Evolutionary conservation across 352 stramenopile species (phyloP).

Genomic region (Pythium coloratum): DNA sequence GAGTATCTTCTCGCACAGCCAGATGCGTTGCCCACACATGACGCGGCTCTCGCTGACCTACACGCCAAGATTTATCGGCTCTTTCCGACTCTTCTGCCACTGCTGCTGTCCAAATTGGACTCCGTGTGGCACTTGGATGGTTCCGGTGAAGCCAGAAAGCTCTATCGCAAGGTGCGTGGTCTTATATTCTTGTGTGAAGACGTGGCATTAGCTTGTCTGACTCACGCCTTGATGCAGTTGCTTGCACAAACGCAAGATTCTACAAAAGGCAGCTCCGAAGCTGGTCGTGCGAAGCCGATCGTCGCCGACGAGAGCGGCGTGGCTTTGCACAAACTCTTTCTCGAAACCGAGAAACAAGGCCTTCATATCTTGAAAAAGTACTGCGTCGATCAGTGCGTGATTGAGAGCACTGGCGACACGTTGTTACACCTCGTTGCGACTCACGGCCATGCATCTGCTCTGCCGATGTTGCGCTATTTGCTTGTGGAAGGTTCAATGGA

Average conservation of each 20-base stretch:
- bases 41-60: conserved; percentile 37
- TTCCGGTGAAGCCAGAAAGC: conserved; percentile 37
- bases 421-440: conserved; percentile 46
- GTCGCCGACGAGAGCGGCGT: conserved; percentile 35
- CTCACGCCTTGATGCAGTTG: neutral
- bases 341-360: conserved; percentile 36
- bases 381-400: conserved; percentile 40
- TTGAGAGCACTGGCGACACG: conserved; percentile 49
- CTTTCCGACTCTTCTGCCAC: conserved; percentile 38
- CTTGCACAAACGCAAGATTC: neutral
- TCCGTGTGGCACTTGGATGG: conserved; percentile 36
- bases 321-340: conserved; percentile 41
- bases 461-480: conserved; percentile 40
- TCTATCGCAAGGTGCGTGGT: conserved; percentile 24
- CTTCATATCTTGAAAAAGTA: conserved; percentile 41
- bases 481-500: conserved; percentile 35
- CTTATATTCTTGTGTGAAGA: neutral
- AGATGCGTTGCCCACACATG: conserved; percentile 38
- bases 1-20: conserved; percentile 36
- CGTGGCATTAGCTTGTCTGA: neutral
- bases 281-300: neutral
- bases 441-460: conserved; percentile 36
- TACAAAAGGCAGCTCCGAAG: neutral
- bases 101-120: conserved; percentile 41
- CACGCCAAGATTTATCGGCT: conserved; percentile 40